A percentile compares a stretch with the other conserved stretches of the same genome.
Evolutionary conservation across 129 eudicot genomes (phyloP).

Genomic region (Tanacetum coccineum): DNA sequence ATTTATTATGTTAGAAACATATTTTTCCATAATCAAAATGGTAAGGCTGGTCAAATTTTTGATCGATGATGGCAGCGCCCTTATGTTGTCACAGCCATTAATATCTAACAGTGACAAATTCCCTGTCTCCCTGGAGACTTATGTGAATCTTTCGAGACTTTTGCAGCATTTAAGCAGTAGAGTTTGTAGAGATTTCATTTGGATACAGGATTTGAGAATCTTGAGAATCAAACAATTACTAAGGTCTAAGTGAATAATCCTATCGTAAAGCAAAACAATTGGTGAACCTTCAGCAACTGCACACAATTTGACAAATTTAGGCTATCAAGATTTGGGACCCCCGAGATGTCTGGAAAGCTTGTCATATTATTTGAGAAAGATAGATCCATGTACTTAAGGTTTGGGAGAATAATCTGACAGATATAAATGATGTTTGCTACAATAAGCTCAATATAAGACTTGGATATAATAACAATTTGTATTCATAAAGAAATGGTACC

Average conservation of each 20-base stretch:
- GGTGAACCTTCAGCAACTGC: constrained; percentile 3
- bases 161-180: not conserved
- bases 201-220: not conserved
- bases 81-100: not conserved
- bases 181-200: constrained; percentile 12
- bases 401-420: not conserved
- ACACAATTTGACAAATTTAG: constrained; percentile 4
- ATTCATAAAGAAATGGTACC: not conserved
- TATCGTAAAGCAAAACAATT: constrained; percentile 7
- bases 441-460: not conserved
- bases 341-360: constrained; percentile 5
- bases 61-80: constrained; percentile 4
- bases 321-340: constrained; percentile 13
- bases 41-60: not conserved
- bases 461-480: not conserved
- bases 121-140: constrained; percentile 6
- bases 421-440: not conserved
- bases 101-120: constrained; percentile 12
- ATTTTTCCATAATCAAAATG: not conserved
- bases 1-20: not conserved
- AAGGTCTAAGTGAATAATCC: constrained; percentile 12
- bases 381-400: constrained; percentile 9
- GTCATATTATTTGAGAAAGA: not conserved
- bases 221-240: not conserved
- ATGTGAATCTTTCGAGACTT: not conserved